These are phyloP conservation scores for Epithemia pelagica DNA, from an alignment of 108 stramenopile species.

Conservation along the genomic window DNA sequence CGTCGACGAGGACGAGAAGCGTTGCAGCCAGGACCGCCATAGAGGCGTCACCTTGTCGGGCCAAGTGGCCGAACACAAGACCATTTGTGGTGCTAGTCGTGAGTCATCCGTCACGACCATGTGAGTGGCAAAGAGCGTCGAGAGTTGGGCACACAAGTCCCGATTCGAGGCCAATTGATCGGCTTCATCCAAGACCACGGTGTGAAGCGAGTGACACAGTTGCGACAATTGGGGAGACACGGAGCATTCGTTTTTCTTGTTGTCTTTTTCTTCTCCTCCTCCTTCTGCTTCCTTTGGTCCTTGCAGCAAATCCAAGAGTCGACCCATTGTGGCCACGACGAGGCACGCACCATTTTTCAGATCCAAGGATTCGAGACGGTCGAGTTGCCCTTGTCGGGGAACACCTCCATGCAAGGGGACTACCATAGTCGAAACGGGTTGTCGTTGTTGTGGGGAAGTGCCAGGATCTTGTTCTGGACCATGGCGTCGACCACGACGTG, in stretches of 20 bases:
- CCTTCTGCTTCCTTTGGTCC: background rate
- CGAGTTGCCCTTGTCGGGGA: background rate
- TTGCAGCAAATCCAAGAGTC: constrained; percentile 57
- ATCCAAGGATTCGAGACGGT: background rate
- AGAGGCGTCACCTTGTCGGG: background rate
- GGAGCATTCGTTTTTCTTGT: background rate
- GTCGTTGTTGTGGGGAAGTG: background rate
- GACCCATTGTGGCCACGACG: constrained; percentile 59
- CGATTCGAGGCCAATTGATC: constrained; percentile 60
- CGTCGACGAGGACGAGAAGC: no score
- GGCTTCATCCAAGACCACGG: constrained; percentile 71
- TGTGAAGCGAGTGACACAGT: background rate
- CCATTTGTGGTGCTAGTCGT: background rate
- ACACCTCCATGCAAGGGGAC: background rate
- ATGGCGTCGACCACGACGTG: background rate
- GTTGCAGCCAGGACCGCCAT: constrained; percentile 11
- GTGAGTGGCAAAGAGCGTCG: background rate
- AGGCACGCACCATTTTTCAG: constrained; percentile 11
- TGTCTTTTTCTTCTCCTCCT: constrained; percentile 1
- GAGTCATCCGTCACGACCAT: background rate
- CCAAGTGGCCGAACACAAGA: constrained; percentile 8
- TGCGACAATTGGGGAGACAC: background rate
- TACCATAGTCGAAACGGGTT: constrained; percentile 4
- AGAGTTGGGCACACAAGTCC: constrained; percentile 60
- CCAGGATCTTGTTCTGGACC: background rate